Conservation (phyloP, 495 filamentous ascomycete genomes). For the Sordaria brevicollis region DNA sequence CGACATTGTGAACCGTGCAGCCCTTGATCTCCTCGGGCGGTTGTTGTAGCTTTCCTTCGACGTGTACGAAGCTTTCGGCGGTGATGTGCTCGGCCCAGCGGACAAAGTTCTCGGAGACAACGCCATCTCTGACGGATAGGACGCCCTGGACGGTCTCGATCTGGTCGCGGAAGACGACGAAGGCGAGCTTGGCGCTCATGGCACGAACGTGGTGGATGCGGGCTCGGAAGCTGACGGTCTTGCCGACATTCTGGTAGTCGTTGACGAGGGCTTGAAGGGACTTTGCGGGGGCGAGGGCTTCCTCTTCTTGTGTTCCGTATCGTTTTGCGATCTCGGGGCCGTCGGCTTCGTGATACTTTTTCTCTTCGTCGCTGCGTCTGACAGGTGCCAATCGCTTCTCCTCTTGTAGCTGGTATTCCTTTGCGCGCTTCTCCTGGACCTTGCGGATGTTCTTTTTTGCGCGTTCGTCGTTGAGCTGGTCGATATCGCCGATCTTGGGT, state of each 20-base stretch:
- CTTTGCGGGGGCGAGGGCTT: slow-evolving; percentile 19
- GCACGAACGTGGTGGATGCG: slow-evolving; percentile 76
- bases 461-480: slow-evolving; percentile 28
- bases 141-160: slow-evolving; percentile 76
- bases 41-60: slow-evolving; percentile 64
- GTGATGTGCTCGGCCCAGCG: slow-evolving; percentile 77
- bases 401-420: slow-evolving; percentile 43
- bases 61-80: slow-evolving; percentile 68
- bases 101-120: slow-evolving; percentile 68
- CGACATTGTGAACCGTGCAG: slow-evolving; percentile 63
- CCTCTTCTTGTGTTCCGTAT: slow-evolving; percentile 43
- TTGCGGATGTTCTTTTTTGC: slow-evolving; percentile 41
- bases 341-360: slow-evolving; percentile 33
- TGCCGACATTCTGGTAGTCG: slow-evolving; percentile 37
- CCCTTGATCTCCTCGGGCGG: slow-evolving; percentile 69
- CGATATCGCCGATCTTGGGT: slow-evolving; percentile 37
- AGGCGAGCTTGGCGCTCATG: slow-evolving; percentile 80
- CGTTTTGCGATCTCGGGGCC: slow-evolving; percentile 46
- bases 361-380: slow-evolving; percentile 36
- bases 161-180: slow-evolving; percentile 77
- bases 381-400: slow-evolving; percentile 36
- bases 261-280: slow-evolving; percentile 13
- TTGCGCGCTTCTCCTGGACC: slow-evolving; percentile 36
- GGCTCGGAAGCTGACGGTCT: slow-evolving; percentile 68
- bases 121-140: slow-evolving; percentile 45